These are phyloP conservation scores for Aspergillus funiculosus DNA, from an alignment of 495 filamentous ascomycete genomes.

Conservation along the genomic window DNA sequence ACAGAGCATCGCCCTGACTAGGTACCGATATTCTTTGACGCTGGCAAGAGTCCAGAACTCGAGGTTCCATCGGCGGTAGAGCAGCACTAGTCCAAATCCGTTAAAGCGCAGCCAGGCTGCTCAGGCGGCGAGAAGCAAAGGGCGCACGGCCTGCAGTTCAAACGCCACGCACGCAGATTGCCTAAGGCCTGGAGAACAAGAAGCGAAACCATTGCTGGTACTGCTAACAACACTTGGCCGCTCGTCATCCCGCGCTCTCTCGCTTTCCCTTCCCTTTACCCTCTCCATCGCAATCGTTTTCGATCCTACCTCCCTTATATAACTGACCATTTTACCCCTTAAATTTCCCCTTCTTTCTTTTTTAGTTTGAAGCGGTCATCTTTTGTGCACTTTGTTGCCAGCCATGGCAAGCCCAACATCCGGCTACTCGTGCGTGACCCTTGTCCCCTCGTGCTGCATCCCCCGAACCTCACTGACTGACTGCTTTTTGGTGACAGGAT, in stretches of 20 bases:
- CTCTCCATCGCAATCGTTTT: conserved; percentile 5
- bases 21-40: too few species aligned
- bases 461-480: conserved; percentile 22
- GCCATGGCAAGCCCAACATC: conserved; percentile 44
- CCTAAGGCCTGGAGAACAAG: conserved; percentile 1
- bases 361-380: conserved; percentile 18
- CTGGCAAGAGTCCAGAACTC: too few species aligned
- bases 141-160: neutral
- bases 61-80: too few species aligned
- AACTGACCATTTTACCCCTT: too few species aligned
- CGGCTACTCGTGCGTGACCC: conserved; percentile 43
- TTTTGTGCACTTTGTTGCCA: conserved; percentile 26
- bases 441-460: conserved; percentile 22
- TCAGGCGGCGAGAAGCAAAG: neutral
- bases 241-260: conserved; percentile 12
- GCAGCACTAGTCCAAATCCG: neutral
- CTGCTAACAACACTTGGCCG: conserved; percentile 16
- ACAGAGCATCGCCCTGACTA: too few species aligned
- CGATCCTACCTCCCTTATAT: neutral
- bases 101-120: neutral
- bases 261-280: neutral
- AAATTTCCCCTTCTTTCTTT: conserved; percentile 8
- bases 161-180: conserved; percentile 8
- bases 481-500: conserved; percentile 49
- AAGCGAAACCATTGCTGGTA: conserved; percentile 15